Evolutionary conservation across 768 basidiomycete species (phyloP).

Genomic region (Leccinum ochraceum): DNA sequence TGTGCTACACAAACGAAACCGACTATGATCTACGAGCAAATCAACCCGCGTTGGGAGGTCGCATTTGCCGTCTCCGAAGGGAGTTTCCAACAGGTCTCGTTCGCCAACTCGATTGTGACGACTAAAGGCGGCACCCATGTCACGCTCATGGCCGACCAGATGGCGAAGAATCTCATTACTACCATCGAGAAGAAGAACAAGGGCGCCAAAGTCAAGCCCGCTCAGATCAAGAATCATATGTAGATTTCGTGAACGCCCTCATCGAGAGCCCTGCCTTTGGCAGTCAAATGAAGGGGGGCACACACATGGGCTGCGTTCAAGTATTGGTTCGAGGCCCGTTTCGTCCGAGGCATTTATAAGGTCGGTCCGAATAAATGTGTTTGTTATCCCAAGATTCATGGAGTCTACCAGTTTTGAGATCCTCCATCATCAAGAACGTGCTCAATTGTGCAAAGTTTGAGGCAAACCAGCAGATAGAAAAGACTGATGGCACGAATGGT

Average conservation of each 20-base stretch:
- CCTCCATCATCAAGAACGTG: slow-evolving; percentile 87
- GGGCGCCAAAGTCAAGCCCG: slow-evolving; percentile 85
- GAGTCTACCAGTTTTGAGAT: slow-evolving; percentile 67
- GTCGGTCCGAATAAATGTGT: slow-evolving; percentile 41
- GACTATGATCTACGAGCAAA: slow-evolving; percentile 72
- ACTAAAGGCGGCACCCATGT: slow-evolving; percentile 97
- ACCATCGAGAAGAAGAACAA: slow-evolving; percentile 92
- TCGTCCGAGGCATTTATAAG: slow-evolving; percentile 92
- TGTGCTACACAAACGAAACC: slow-evolving; percentile 80
- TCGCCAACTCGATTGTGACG: slow-evolving; percentile 96
- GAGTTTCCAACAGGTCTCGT: slow-evolving; percentile 90
- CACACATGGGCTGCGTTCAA: slow-evolving; percentile 84
- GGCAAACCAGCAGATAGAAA: slow-evolving; percentile 94
- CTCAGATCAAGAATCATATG: slow-evolving; percentile 97
- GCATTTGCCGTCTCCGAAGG: slow-evolving; percentile 95
- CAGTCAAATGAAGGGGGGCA: slow-evolving; percentile 96
- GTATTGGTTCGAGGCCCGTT: slow-evolving; percentile 82
- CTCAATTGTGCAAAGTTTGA: slow-evolving; percentile 97
- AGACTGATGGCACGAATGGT: slow-evolving; percentile 93
- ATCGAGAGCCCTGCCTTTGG: slow-evolving; percentile 99
- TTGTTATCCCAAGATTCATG: slow-evolving; percentile 1
- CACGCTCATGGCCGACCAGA: slow-evolving; percentile 77
- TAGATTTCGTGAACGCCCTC: slow-evolving; percentile 94
- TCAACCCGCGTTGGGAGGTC: slow-evolving; percentile 88
- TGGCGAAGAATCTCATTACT: slow-evolving; percentile 76